These are phyloP conservation scores for Starmerella apicola DNA, from an alignment of 805 yeast species.

Conservation along the genomic window DNA sequence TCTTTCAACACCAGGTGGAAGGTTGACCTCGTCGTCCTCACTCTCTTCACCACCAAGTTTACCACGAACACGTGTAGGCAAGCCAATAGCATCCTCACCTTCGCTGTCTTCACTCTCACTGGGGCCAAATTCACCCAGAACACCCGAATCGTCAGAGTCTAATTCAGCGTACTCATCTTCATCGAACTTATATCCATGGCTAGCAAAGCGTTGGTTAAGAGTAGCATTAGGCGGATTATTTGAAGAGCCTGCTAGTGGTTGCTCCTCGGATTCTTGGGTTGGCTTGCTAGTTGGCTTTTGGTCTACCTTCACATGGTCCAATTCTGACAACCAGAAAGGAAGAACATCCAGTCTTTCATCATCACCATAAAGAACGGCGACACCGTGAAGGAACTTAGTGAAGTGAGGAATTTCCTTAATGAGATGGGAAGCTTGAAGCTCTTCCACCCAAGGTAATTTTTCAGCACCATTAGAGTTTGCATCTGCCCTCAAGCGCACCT, in stretches of 20 bases:
- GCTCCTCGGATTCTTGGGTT: neutral
- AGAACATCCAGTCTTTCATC: slow-evolving; percentile 79
- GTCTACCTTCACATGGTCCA: slow-evolving; percentile 37
- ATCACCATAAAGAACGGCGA: slow-evolving; percentile 75
- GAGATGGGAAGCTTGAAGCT: slow-evolving; percentile 65
- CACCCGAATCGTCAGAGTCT: slow-evolving; percentile 23
- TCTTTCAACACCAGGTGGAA: slow-evolving; percentile 81
- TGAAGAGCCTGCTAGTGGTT: neutral
- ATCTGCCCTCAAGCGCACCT: slow-evolving; percentile 52
- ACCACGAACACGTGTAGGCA: slow-evolving; percentile 23
- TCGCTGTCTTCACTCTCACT: slow-evolving; percentile 9
- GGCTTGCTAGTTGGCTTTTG: slow-evolving; percentile 30
- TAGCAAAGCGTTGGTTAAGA: neutral
- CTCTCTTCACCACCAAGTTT: slow-evolving; percentile 41
- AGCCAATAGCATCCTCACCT: slow-evolving; percentile 14
- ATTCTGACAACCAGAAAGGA: slow-evolving; percentile 91
- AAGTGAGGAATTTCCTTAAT: slow-evolving; percentile 91
- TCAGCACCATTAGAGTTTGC: slow-evolving; percentile 26
- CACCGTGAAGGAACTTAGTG: slow-evolving; percentile 86
- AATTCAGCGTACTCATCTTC: slow-evolving; percentile 48
- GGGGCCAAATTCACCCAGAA: slow-evolving; percentile 13
- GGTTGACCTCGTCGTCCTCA: slow-evolving; percentile 72
- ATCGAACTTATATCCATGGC: slow-evolving; percentile 24
- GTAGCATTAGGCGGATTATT: neutral
- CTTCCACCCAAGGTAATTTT: slow-evolving; percentile 59